Conservation (phyloP, 495 filamentous ascomycete species). For the Oidiodendron maius region DNA sequence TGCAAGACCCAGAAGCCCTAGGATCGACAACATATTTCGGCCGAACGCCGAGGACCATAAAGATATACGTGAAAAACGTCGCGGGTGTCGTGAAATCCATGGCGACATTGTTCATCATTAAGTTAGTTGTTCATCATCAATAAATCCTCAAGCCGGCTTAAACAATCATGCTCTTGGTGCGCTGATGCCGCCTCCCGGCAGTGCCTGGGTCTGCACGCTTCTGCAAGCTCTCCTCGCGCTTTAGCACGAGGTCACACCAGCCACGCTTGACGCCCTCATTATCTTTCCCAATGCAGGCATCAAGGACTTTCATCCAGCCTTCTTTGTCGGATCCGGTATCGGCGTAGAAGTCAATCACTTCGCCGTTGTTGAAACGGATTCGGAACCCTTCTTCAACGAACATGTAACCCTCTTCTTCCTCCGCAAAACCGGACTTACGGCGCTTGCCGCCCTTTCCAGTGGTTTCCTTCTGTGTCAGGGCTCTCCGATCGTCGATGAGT, state of each 20-base stretch:
- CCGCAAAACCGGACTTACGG: conserved; percentile 89
- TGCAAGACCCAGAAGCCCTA: conserved; percentile 5
- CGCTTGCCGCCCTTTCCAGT: conserved; percentile 68
- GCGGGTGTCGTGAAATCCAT: conserved; percentile 8
- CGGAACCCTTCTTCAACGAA: conserved; percentile 99
- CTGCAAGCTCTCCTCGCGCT: conserved; percentile 37
- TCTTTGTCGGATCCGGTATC: conserved; percentile 81
- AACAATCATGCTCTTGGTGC: conserved; percentile 51
- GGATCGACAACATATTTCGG: too few species aligned
- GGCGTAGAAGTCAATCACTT: conserved; percentile 97
- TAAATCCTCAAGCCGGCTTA: conserved; percentile 1
- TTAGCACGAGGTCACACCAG: conserved; percentile 87
- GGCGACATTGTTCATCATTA: conserved; percentile 15
- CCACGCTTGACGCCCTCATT: conserved; percentile 33
- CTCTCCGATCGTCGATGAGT: conserved; percentile 86
- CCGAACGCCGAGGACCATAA: too few species aligned
- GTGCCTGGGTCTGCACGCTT: conserved; percentile 27
- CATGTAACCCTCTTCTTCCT: conserved; percentile 99
- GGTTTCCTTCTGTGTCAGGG: conserved; percentile 74
- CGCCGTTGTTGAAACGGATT: conserved; percentile 94
- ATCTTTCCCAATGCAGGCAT: conserved; percentile 36
- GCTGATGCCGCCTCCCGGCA: conserved; percentile 37
- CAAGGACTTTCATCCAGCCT: conserved; percentile 88
- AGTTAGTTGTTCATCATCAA: not conserved
- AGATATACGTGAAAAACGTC: not conserved